phyloP scores from a whole-genome alignment of 257 asterid genomes.

The Solanum ossicruentum region DNA sequence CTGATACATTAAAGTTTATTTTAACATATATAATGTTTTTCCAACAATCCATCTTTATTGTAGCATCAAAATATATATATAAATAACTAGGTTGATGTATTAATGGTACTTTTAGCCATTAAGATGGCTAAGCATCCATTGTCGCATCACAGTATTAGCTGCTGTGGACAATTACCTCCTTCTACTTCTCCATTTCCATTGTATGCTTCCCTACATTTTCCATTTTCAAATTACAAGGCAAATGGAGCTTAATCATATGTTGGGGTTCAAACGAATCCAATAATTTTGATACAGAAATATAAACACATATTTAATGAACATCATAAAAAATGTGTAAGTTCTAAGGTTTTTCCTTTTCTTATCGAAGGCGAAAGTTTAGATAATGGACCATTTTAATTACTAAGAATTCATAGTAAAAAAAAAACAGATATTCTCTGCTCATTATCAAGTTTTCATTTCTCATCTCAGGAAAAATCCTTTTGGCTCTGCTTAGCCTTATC shows the following conservation, averaged over 20 bases:
- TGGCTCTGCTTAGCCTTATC: no score
- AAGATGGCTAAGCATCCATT: constrained; percentile 42
- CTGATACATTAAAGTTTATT: not conserved
- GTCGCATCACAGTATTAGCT: constrained; percentile 29
- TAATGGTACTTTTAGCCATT: not conserved
- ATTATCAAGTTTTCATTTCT: no score
- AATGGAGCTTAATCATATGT: no score
- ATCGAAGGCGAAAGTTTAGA: no score
- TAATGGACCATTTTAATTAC: no score
- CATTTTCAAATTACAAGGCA: not conserved
- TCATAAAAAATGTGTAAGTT: no score
- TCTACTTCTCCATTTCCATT: constrained; percentile 17
- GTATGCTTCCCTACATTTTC: constrained; percentile 26
- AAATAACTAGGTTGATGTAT: not conserved
- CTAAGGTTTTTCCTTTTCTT: no score
- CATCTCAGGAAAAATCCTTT: no score
- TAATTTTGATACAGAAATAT: not conserved
- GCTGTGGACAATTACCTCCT: constrained; percentile 9
- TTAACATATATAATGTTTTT: not conserved
- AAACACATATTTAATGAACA: not conserved
- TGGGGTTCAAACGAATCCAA: no score
- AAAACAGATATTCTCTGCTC: no score
- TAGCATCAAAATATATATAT: not conserved
- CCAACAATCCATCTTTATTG: not conserved
- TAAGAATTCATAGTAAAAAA: no score